phyloP scores from a whole-genome alignment of 2,329 filamentous ascomycete genomes.

The Emericellopsis atlantica region DNA sequence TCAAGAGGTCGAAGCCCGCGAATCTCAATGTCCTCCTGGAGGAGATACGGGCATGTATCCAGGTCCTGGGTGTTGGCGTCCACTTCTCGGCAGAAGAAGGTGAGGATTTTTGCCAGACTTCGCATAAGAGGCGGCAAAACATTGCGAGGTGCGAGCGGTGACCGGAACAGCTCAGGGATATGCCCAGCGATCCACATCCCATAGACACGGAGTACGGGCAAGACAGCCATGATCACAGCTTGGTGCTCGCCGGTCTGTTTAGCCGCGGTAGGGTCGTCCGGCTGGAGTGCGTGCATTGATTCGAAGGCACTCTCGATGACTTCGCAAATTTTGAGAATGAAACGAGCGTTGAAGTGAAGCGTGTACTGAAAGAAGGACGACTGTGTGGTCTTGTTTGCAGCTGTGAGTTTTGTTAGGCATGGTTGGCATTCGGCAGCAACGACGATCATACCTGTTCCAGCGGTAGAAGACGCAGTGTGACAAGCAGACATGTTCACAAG shows the following conservation, averaged over 20 bases:
- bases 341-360: slow-evolving; percentile 66
- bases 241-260: no score
- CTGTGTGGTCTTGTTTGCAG: slow-evolving; percentile 19
- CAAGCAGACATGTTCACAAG: slow-evolving; percentile 81
- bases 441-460: slow-evolving; percentile 2
- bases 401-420: slow-evolving; percentile 28
- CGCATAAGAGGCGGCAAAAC: slow-evolving; percentile 32
- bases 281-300: no score
- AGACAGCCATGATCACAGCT: slow-evolving; percentile 12
- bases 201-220: slow-evolving; percentile 40
- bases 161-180: slow-evolving; percentile 31
- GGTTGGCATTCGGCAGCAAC: slow-evolving; percentile 5
- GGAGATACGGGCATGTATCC: slow-evolving; percentile 31
- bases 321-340: slow-evolving; percentile 60
- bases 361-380: slow-evolving; percentile 45
- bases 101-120: slow-evolving; percentile 31
- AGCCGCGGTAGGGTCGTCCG: no score
- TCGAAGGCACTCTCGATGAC: slow-evolving; percentile 55
- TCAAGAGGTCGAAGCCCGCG: slow-evolving; percentile 30
- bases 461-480: slow-evolving; percentile 41
- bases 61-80: slow-evolving; percentile 16
- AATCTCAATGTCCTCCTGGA: slow-evolving; percentile 36
- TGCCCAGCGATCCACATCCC: slow-evolving; percentile 38
- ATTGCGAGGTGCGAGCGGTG: slow-evolving; percentile 28
- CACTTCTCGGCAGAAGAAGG: slow-evolving; percentile 30